Percentiles rank a stretch among this genome's conserved stretches.
Conservation (phyloP, 148 eudicot genomes). For the Rheum nobile region DNA sequence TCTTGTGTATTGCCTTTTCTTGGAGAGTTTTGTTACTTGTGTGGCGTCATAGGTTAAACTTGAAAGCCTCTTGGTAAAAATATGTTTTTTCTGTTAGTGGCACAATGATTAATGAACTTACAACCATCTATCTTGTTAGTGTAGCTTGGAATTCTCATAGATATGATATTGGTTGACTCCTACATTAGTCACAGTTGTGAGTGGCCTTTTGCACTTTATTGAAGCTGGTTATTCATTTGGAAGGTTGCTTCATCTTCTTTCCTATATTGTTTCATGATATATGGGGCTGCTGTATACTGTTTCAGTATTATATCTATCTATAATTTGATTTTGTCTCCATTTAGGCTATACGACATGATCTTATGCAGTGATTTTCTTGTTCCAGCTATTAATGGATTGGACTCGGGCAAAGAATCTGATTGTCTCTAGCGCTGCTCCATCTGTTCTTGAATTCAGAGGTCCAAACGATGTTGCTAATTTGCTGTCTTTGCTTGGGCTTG, state of each 20-base stretch:
- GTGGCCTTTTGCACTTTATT: background rate
- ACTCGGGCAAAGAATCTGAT: constrained; percentile 76
- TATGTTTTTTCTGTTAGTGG: background rate
- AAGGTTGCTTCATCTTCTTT: background rate
- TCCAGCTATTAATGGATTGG: constrained; percentile 79
- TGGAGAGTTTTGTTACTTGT: background rate
- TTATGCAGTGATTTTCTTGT: background rate
- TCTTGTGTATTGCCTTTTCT: background rate
- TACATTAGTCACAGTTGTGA: background rate
- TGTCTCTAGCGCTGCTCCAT: constrained; percentile 75
- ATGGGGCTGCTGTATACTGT: background rate
- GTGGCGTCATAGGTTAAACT: background rate
- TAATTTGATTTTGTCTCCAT: background rate
- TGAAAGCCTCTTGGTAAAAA: background rate
- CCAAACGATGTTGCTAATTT: constrained; percentile 83
- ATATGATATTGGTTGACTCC: too few relatives aligned
- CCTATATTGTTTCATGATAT: background rate
- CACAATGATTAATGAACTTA: too few relatives aligned
- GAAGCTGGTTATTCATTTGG: background rate
- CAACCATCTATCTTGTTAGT: too few relatives aligned
- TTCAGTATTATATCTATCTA: background rate
- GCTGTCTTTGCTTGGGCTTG: constrained; percentile 56
- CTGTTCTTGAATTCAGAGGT: constrained; percentile 75
- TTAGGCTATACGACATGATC: background rate
- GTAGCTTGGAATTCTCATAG: too few relatives aligned